phyloP scores from a whole-genome alignment of 1,284 basidiomycete species.

The Entoloma clypeatum region DNA sequence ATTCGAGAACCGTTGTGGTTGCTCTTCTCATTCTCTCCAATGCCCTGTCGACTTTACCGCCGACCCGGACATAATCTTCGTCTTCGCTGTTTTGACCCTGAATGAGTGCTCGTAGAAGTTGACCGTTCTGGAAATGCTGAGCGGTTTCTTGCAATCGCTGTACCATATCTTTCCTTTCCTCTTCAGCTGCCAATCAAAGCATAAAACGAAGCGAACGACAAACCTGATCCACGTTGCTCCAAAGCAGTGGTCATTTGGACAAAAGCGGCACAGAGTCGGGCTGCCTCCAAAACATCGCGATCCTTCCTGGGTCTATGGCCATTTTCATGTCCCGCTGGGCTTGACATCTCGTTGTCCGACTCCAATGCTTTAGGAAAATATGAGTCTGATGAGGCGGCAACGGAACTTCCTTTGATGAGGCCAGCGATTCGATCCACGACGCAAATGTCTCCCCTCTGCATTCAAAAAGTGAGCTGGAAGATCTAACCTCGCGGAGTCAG shows the following conservation, averaged over 20 bases:
- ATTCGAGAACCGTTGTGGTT: constrained; percentile 44
- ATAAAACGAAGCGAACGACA: not conserved
- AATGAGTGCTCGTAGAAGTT: constrained; percentile 7
- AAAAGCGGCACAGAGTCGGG: constrained; percentile 18
- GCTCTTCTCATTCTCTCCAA: constrained; percentile 56
- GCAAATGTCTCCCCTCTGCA: constrained; percentile 48
- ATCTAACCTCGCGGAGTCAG: constrained; percentile 1
- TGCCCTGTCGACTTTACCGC: constrained; percentile 54
- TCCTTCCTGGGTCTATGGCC: constrained; percentile 3
- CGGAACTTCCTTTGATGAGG: constrained; percentile 33
- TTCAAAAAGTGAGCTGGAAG: constrained; percentile 3
- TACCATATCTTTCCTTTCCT: constrained; percentile 12
- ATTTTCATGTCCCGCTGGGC: not conserved
- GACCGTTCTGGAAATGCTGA: constrained; percentile 17
- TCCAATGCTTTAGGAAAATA: not conserved
- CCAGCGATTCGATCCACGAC: constrained; percentile 45
- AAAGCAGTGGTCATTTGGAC: constrained; percentile 18
- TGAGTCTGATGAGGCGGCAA: constrained; percentile 14
- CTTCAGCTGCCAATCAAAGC: not conserved
- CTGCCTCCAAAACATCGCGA: constrained; percentile 12
- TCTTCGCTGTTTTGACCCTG: constrained; percentile 21
- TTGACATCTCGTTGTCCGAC: not conserved
- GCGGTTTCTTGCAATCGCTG: constrained; percentile 11
- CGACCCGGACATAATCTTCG: constrained; percentile 32
- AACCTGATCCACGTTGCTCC: constrained; percentile 18